Base-by-base conservation (phyloP, 768 basidiomycete species). In the Cystobasidium tubakii region DNA sequence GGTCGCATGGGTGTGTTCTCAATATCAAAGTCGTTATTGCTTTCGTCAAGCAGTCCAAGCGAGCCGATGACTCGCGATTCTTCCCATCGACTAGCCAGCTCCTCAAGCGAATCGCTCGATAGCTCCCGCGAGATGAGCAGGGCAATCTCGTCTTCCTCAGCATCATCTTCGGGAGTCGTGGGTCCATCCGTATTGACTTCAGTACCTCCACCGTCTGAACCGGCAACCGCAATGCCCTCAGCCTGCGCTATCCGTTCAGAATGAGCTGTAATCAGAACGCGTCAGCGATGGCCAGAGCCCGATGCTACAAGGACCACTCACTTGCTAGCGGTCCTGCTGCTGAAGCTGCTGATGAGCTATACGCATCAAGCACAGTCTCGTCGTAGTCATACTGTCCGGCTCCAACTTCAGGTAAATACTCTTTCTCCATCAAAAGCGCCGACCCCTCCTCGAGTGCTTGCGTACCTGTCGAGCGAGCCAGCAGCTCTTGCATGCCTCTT, bases 101-200 rank as follows among this genome's bases (percentile, higher is more conserved):
- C 69, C 34, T 71, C 69, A 17, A 71, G 55, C 7, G 50, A 55
- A 44, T 71, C 69, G 54, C 54, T 53, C 10, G 69, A 71, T 12
- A 71, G 69, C 29, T 71, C 69, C 12, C 69, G 69, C 29, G 69
- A 71, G 31, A 71, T 71, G 13, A 57, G 50, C 19, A 71, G 69
- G 21, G 69, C 69, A 33, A 71, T 29, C 27, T 71, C 69, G 27
- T 71, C 69, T 29, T 71, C 69, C n/a, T 71, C 53, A 9, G 60
- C 66, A 13, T 29, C 66, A 3, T 67, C 42, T 31, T 43, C 4
- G 17, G 36, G 10, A 4, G 9, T 25, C 29, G 29, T n/a, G n/a
- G n/a, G 33, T 29, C 4, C 69, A 21, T 39, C 21, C 54, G 10
- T 31, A 19, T 39, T 19, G 19, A 23, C 66, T 53, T 55, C 29